phyloP scores from a whole-genome alignment of 73 alveolate genomes.

The Stentor coeruleus region DNA sequence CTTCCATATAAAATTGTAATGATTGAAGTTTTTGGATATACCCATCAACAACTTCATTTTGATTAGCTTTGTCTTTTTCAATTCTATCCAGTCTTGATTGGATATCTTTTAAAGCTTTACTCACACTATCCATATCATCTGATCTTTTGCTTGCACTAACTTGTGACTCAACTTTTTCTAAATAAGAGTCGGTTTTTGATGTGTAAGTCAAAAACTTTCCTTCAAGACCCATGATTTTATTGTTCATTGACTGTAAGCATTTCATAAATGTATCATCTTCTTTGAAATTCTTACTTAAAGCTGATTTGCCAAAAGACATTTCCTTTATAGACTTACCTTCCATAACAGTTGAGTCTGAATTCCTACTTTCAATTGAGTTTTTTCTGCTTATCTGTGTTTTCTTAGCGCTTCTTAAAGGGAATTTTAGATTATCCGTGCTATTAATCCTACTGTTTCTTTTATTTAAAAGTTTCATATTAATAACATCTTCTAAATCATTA shows the following conservation, averaged over 20 bases:
- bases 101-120: neutral
- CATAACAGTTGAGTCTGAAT: neutral
- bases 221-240: neutral
- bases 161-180: neutral
- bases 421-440: neutral
- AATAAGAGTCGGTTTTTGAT: neutral
- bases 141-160: neutral
- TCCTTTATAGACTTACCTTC: neutral
- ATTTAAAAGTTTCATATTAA: neutral
- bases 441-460: neutral
- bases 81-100: neutral
- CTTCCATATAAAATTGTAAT: too few species aligned
- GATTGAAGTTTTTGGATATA: neutral
- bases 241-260: neutral
- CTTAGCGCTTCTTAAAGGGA: neutral
- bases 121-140: neutral
- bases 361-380: neutral
- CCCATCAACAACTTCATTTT: neutral
- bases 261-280: neutral
- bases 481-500: neutral
- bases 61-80: neutral
- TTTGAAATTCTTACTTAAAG: neutral
- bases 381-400: neutral
- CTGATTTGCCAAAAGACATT: neutral
- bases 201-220: neutral